Evolutionary conservation across 1,139 yeast genomes (phyloP), one percentile per base, ranked within the genome.

Genomic region (Pichia sp.): DNA sequence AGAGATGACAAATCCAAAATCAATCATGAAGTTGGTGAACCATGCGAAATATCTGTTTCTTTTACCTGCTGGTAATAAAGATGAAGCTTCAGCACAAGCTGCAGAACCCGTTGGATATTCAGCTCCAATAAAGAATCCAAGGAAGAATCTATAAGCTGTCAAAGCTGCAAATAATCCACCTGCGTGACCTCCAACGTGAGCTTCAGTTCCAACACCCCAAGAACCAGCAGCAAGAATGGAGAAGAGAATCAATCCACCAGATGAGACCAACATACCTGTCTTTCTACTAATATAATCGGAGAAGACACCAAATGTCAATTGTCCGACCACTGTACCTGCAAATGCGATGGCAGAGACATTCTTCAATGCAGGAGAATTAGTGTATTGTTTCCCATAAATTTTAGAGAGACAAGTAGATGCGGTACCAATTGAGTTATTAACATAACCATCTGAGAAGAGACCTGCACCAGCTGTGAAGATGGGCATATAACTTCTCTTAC

Each of bases 61-160:
- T 42, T 72, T 69, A 42, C 94, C 94, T 12, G 77, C 69, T 20
- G 93, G 85, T 51, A 87, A 66, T 50, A 74, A 66, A 40, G 82
- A 77, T 28, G 94, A 80, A 32, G 94, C 93, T 62, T 88, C 97
- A 22, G 96, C 88, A 46, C 94, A 86, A 32, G 94, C 94, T 20
- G 88, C 93, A 2, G 95, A 83, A 26, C 95, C 86, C 18, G 94
- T 81, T 30, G 96, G 95, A 56, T 88, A 88, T 63, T 88, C 97
- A 35, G 94, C 88, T 48, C 91, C 91, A 40, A 69, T 67, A 45
- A 87, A 93, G 47, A 82, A 69, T 59, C 96, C 96, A 37, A 88
- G 66, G 58, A 88, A 82, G 62, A 85, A 84, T 57, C 97, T 72
- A 59, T 82, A 85, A 14, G 78, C 79, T 11, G 94, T 85, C 34